Evolutionary conservation across 2,329 filamentous ascomycete species (phyloP).

Genomic region (Magnaporthiopsis incrustans): DNA sequence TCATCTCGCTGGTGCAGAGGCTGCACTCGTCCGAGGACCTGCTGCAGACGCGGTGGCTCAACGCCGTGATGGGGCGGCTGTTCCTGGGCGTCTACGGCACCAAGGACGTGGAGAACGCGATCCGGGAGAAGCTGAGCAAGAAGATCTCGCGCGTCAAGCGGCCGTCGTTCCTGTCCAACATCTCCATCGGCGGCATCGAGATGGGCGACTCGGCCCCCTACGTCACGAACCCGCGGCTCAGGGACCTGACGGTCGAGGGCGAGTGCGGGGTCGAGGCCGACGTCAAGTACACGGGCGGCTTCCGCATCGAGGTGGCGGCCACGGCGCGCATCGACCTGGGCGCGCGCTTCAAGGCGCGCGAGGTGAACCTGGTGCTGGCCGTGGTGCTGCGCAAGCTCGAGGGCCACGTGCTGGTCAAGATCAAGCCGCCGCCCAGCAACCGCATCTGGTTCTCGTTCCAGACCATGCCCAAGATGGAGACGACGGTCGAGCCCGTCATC

Average conservation of each 20-base stretch:
- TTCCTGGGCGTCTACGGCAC: constrained; percentile 88
- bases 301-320: constrained; percentile 84
- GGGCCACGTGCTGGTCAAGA: constrained; percentile 74
- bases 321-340: constrained; percentile 88
- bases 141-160: constrained; percentile 93
- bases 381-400: constrained; percentile 78
- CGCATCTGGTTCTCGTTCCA: constrained; percentile 94
- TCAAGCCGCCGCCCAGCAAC: constrained; percentile 94
- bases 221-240: constrained; percentile 80
- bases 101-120: constrained; percentile 66
- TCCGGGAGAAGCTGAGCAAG: constrained; percentile 83
- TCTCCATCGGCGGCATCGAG: constrained; percentile 75
- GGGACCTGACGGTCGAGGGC: constrained; percentile 84
- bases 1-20: constrained; percentile 82
- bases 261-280: constrained; percentile 84
- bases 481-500: constrained; percentile 92
- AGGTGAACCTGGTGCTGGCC: constrained; percentile 83
- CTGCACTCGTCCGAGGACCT: constrained; percentile 90
- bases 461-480: constrained; percentile 85
- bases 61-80: constrained; percentile 79
- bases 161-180: constrained; percentile 78
- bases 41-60: constrained; percentile 84
- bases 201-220: constrained; percentile 82
- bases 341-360: constrained; percentile 76
- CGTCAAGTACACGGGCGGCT: constrained; percentile 80